A percentile compares a stretch with the other conserved stretches of the same genome.
phyloP scores from a whole-genome alignment of 208 protist genomes.

The Tritrichomonas musculus region DNA sequence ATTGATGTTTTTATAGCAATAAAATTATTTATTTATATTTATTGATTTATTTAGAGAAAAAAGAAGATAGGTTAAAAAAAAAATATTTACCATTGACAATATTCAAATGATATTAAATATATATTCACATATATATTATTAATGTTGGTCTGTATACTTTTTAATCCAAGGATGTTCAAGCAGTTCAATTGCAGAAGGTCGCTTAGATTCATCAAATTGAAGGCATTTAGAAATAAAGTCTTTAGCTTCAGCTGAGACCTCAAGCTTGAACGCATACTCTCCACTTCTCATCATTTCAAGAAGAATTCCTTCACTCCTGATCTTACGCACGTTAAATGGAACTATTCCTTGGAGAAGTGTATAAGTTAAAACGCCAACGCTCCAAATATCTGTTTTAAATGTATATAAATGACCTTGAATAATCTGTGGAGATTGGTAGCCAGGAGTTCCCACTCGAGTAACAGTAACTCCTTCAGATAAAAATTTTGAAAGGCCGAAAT shows the following conservation, averaged over 20 bases:
- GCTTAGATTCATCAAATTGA: not conserved
- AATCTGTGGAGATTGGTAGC: slow-evolving; percentile 45
- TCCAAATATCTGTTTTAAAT: slow-evolving; percentile 43
- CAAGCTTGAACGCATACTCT: not conserved
- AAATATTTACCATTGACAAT: too few relatives aligned
- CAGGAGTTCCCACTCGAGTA: not conserved
- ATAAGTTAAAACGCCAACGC: slow-evolving; percentile 39
- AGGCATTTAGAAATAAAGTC: not conserved
- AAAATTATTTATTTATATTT: too few relatives aligned
- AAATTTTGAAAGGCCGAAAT: too few relatives aligned
- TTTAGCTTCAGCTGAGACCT: not conserved
- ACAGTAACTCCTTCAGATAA: too few relatives aligned
- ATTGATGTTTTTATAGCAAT: too few relatives aligned
- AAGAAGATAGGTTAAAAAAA: too few relatives aligned
- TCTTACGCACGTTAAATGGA: slow-evolving; percentile 8
- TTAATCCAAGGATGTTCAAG: not conserved
- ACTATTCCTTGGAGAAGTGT: slow-evolving; percentile 15
- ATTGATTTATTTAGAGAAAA: too few relatives aligned
- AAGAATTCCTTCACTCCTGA: slow-evolving; percentile 44
- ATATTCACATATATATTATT: too few relatives aligned
- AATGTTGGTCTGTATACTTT: too few relatives aligned
- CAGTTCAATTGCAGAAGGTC: not conserved
- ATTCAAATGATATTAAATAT: too few relatives aligned
- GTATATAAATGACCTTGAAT: slow-evolving; percentile 26
- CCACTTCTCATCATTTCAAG: slow-evolving; percentile 40